phyloP scores from a whole-genome alignment of 495 filamentous ascomycete species.

The Penicillium samsonianum region DNA sequence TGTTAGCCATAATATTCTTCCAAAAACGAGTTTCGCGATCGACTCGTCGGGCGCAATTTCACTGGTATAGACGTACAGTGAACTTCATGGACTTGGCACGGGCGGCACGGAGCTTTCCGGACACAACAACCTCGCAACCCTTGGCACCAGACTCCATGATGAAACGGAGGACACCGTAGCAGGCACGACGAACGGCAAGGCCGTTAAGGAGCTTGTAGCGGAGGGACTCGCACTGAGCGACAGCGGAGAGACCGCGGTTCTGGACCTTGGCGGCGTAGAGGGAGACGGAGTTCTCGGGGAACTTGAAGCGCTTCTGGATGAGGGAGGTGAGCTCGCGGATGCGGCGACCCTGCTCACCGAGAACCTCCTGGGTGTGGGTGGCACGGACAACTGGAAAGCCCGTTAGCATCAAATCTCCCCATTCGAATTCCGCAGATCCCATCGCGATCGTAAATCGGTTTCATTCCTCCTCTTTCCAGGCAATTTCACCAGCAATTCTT shows the following conservation, averaged over 20 bases:
- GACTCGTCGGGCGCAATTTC: not conserved
- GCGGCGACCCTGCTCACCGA: constrained; percentile 98
- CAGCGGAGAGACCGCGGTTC: constrained; percentile 98
- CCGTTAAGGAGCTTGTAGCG: constrained; percentile 99
- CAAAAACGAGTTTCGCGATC: not conserved
- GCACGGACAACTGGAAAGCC: constrained; percentile 81
- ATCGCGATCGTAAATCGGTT: constrained; percentile 9
- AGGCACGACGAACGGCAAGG: constrained; percentile 93
- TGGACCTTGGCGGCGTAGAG: constrained; percentile 99
- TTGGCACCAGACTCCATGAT: constrained; percentile 99
- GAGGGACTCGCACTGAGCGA: constrained; percentile 99
- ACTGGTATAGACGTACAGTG: constrained; percentile 62
- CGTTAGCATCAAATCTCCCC: constrained; percentile 40
- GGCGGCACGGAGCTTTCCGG: constrained; percentile 96
- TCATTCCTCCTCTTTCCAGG: constrained; percentile 12
- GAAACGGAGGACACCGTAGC: constrained; percentile 99
- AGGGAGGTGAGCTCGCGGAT: constrained; percentile 99
- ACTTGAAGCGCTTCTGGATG: constrained; percentile 99
- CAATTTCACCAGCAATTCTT: constrained; percentile 13
- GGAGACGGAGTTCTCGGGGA: constrained; percentile 99
- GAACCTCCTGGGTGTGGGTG: constrained; percentile 99
- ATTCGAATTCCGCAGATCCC: constrained; percentile 16
- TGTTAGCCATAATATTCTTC: constrained; percentile 19
- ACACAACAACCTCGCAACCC: constrained; percentile 99
- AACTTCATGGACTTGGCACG: constrained; percentile 99